Evolutionary conservation across 345 rosid species (phyloP), one percentile per base, ranked within the genome.

Genomic region (Raphanus raphanistrum): DNA sequence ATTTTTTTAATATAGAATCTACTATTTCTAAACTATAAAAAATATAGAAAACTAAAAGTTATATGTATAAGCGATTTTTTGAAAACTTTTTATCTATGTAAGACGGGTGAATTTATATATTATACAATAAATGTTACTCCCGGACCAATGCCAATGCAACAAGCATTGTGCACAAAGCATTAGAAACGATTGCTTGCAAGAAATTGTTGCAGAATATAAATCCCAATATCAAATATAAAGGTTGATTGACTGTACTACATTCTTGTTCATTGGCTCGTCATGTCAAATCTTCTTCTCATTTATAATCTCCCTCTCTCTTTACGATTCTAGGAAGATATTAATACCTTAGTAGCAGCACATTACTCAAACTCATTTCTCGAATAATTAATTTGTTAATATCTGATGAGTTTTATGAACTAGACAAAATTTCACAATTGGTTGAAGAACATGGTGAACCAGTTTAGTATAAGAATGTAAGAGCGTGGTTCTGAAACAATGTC

Each of bases 211-310:
- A 77, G 72, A 29, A 48, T 29, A 71, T 77, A 79, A 79, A 79
- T 79, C 82, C 69, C 77, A 45, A 61, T 26, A 38, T 38, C 29
- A 29, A 8, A 29, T 68, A 27, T 35, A 67, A 72, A 60, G 33
- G 68, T 67, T 59, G 81, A 78, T 72, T 78, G 81, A 78, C 81
- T 63, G 9, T 66, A 72, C 81, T 59, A 15, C 81, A 78, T 78
- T 78, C 81, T 72, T 67, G 63, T 66, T 77, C 54, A 72, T 78
- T 65, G 72, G 68, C 66, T 72, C 77, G 77, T 73, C 81, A 12
- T 66, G 81, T 78, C 81, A 78, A 72, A 72, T 78, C 77, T 65
- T 66, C 63, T 62, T 38, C 43, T 65, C 35, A 38, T 38, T 38
- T 38, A 9, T 38, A 38, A 38, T 28, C 31, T 28, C 31, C 31